phyloP scores from a whole-genome alignment of 371 early-diverging fungal species.

The Apophysomyces trapeziformis region DNA sequence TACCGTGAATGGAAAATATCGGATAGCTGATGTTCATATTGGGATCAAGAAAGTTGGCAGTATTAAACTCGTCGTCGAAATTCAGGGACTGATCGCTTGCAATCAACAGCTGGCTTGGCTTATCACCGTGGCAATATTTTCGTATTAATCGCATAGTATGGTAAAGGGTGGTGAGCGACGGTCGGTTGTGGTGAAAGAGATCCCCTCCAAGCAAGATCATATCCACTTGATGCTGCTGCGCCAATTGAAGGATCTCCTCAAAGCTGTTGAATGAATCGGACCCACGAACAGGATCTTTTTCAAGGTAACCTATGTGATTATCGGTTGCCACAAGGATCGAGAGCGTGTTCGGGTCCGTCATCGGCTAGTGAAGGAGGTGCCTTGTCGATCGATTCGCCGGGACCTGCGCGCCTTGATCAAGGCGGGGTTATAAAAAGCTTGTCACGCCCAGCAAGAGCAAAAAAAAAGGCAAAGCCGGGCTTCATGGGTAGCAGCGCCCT shows the following conservation, averaged over 20 bases:
- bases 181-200: slow-evolving; percentile 98
- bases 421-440: too few species aligned
- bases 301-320: slow-evolving; percentile 97
- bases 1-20: slow-evolving; percentile 98
- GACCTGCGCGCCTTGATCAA: too few species aligned
- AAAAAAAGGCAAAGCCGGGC: too few species aligned
- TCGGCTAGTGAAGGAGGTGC: not conserved
- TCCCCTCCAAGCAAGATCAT: slow-evolving; percentile 98
- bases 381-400: too few species aligned
- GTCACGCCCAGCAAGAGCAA: too few species aligned
- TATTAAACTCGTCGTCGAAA: slow-evolving; percentile 66
- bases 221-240: slow-evolving; percentile 80
- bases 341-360: slow-evolving; percentile 40
- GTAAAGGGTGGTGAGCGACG: slow-evolving; percentile 85
- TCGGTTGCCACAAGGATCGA: slow-evolving; percentile 91
- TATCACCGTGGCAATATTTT: slow-evolving; percentile 84
- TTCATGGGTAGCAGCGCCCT: not conserved
- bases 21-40: slow-evolving; percentile 92
- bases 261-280: slow-evolving; percentile 94
- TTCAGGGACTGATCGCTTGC: slow-evolving; percentile 78
- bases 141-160: slow-evolving; percentile 80
- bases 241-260: slow-evolving; percentile 92
- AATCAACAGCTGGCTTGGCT: slow-evolving; percentile 73
- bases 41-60: slow-evolving; percentile 88
- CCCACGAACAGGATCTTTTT: slow-evolving; percentile 92